Percentiles rank a stretch among this genome's conserved stretches.
phyloP scores from a whole-genome alignment of 257 asterid genomes.

The Przewalskia tangutica region DNA sequence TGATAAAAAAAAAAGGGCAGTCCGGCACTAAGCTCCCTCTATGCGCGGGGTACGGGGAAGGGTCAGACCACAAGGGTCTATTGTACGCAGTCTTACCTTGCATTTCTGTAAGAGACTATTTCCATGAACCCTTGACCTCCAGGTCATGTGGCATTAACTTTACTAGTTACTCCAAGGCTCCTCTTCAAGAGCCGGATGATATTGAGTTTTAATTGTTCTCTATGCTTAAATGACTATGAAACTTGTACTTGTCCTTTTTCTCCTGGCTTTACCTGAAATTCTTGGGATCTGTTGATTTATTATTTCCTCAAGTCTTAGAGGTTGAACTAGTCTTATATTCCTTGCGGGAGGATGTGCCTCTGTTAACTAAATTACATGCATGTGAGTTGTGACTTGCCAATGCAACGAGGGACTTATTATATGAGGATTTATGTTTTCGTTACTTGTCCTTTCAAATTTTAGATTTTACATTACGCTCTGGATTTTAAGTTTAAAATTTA shows the following conservation, averaged over 20 bases:
- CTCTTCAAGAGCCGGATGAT: background rate
- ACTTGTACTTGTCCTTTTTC: background rate
- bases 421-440: background rate
- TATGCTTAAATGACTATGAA: background rate
- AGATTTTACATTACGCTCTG: background rate
- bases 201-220: background rate
- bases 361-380: background rate
- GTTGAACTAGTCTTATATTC: background rate
- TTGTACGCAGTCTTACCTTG: too few relatives aligned
- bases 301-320: background rate
- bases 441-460: background rate
- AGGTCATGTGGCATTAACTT: too few relatives aligned
- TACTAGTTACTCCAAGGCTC: too few relatives aligned
- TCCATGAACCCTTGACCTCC: too few relatives aligned
- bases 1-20: background rate
- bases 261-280: background rate
- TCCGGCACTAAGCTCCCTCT: too few relatives aligned
- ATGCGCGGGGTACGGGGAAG: too few relatives aligned
- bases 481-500: background rate
- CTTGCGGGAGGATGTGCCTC: background rate
- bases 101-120: too few relatives aligned
- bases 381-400: background rate
- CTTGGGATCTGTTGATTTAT: background rate
- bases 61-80: too few relatives aligned
- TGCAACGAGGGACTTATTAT: constrained; percentile 1